Evolutionary conservation across 1,284 basidiomycete genomes (phyloP).

Genomic region (Moesziomyces sp.): DNA sequence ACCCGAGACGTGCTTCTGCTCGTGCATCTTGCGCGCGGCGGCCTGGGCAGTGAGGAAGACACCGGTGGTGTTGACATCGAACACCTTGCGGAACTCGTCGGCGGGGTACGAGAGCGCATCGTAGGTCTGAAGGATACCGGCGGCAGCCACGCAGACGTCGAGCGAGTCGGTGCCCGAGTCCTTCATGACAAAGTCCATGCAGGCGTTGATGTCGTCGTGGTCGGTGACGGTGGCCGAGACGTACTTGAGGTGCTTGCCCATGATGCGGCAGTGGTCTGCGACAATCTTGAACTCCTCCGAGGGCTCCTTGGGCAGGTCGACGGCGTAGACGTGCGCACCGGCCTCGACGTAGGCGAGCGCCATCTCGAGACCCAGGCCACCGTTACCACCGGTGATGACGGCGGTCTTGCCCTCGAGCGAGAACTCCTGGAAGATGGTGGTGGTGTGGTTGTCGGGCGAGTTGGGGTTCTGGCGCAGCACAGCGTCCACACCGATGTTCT

Average conservation of each 20-base stretch:
- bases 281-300: slow-evolving; percentile 75
- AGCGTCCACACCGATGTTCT: slow-evolving; percentile 66
- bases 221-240: slow-evolving; percentile 72
- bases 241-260: slow-evolving; percentile 75
- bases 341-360: slow-evolving; percentile 80
- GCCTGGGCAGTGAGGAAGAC: slow-evolving; percentile 82
- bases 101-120: slow-evolving; percentile 78
- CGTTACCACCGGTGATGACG: slow-evolving; percentile 74
- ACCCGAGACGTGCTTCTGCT: slow-evolving; percentile 76
- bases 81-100: slow-evolving; percentile 77
- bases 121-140: slow-evolving; percentile 77
- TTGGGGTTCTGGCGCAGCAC: slow-evolving; percentile 59
- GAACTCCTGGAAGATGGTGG: slow-evolving; percentile 77
- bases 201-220: slow-evolving; percentile 69
- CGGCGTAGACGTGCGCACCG: slow-evolving; percentile 80
- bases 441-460: slow-evolving; percentile 60
- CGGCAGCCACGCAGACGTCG: slow-evolving; percentile 80
- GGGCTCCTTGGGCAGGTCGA: slow-evolving; percentile 77
- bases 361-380: slow-evolving; percentile 85
- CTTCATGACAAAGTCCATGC: slow-evolving; percentile 64
- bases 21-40: slow-evolving; percentile 78
- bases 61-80: slow-evolving; percentile 78
- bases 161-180: slow-evolving; percentile 71
- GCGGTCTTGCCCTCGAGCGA: slow-evolving; percentile 78
- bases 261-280: slow-evolving; percentile 69